Evolutionary conservation across 129 eudicot genomes (phyloP).

Genomic region (Lactuca sativa): DNA sequence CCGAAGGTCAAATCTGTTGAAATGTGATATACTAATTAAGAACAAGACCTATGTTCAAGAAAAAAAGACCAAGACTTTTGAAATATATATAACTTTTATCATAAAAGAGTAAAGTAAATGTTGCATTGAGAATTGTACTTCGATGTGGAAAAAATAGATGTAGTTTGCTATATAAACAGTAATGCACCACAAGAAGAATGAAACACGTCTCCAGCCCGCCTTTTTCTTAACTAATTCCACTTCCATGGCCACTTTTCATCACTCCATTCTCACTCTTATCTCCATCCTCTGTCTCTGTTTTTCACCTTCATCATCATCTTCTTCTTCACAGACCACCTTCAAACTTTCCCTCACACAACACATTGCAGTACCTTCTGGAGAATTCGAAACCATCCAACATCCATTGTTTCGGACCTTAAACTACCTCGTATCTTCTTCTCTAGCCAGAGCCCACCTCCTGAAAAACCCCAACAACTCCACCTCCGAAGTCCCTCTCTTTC

Average conservation of each 20-base stretch:
- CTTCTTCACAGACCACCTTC: slow-evolving; percentile 8
- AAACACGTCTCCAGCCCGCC: slow-evolving; percentile 3
- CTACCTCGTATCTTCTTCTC: slow-evolving; percentile 35
- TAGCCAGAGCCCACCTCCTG: slow-evolving; percentile 49
- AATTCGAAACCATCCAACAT: slow-evolving; percentile 6
- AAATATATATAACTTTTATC: not conserved
- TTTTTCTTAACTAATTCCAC: no score
- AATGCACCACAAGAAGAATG: slow-evolving; percentile 10
- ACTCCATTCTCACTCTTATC: slow-evolving; percentile 24
- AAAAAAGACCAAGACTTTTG: no score
- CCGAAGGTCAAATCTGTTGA: no score
- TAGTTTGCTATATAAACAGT: not conserved
- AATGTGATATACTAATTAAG: no score
- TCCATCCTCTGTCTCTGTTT: slow-evolving; percentile 5
- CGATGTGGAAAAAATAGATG: slow-evolving; percentile 9
- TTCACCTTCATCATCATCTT: slow-evolving; percentile 15
- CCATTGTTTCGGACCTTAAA: slow-evolving; percentile 34
- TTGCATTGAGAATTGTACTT: slow-evolving; percentile 12
- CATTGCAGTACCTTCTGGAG: slow-evolving; percentile 11
- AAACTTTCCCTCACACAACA: slow-evolving; percentile 32
- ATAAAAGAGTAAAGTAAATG: not conserved
- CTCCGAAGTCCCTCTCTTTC: slow-evolving; percentile 37
- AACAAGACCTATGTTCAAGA: no score
- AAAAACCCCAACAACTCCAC: slow-evolving; percentile 33
- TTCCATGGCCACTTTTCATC: not conserved